Evolutionary conservation across 345 rosid genomes (phyloP), one percentile per base, ranked within the genome.

Genomic region (Tarenaya hassleriana): DNA sequence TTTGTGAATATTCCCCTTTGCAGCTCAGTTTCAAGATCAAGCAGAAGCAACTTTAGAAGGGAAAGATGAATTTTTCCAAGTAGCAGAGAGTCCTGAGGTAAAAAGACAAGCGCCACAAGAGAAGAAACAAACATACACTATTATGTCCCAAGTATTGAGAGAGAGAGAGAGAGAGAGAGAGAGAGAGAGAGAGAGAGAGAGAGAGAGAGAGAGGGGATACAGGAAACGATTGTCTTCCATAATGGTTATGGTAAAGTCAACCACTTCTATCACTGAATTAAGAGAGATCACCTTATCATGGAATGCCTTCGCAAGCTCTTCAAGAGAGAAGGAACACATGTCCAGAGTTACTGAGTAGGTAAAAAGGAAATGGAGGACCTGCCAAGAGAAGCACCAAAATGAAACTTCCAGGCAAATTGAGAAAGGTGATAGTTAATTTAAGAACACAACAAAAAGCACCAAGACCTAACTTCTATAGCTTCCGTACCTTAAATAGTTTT

Each of bases 361-460:
- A 66, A 74, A 92, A 45, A 92, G 77, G 73, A 92, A 92, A 66
- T 85, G 94, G 64, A 88, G 78, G 43, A 78, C 95, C 98, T 92
- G 91, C 72, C 70, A 67, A 51, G 58, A 67, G 15, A 55, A 21
- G 50, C 43, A 50, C 38, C 18, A 55, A 27, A 24, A 24, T 24
- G 65, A 58, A 45, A 66, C 17, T 47, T 59, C 34, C 56, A 52
- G 34, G 44, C 29, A 38, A 37, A n/a, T 10, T 16, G 41, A 41
- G n/a, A 35, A 0, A 8, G 31, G 29, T 17, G 54, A 62, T 34
- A 62, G 18, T 34, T 40, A 58, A 52, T 52, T 34, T 44, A 50
- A 10, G 14, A 51, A 38, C 41, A 49, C 16, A 17, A 4, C 16
- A 45, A 45, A 44, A 39, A 52, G 8, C 12, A 47, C 15, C 27